Percentiles rank a stretch among this genome's conserved stretches.
phyloP scores from a whole-genome alignment of 352 stramenopile species.

The Plasmopara viticola region DNA sequence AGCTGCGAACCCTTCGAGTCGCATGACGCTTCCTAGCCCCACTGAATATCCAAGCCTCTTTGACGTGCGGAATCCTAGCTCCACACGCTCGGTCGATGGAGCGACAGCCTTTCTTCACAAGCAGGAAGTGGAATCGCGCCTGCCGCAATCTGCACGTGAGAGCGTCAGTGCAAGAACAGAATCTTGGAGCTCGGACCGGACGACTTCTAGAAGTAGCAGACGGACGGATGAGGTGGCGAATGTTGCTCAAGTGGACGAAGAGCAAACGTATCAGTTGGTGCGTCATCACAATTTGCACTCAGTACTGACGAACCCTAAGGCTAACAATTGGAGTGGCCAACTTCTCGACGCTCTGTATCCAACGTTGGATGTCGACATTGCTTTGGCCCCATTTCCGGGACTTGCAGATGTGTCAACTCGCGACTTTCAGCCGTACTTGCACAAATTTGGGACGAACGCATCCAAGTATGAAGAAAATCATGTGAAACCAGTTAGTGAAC shows the following conservation, averaged over 20 bases:
- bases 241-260: constrained; percentile 48
- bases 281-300: constrained; percentile 83
- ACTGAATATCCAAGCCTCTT: constrained; percentile 73
- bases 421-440: constrained; percentile 78
- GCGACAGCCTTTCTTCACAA: constrained; percentile 10
- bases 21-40: constrained; percentile 38
- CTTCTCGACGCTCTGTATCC: constrained; percentile 73
- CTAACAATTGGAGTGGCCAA: constrained; percentile 55
- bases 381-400: constrained; percentile 56
- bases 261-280: constrained; percentile 56
- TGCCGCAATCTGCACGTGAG: constrained; percentile 31
- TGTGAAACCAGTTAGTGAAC: constrained; percentile 62
- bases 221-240: constrained; percentile 9
- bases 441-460: constrained; percentile 57
- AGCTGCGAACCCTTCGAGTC: constrained; percentile 22
- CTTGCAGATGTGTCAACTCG: constrained; percentile 48
- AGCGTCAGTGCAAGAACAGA: constrained; percentile 27
- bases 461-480: constrained; percentile 75
- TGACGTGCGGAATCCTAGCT: constrained; percentile 42
- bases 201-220: constrained; percentile 11
- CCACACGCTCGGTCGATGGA: constrained; percentile 32
- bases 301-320: constrained; percentile 76
- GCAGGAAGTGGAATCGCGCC: constrained; percentile 11
- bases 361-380: constrained; percentile 58
- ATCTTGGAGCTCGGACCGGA: constrained; percentile 30